phyloP scores from a whole-genome alignment of 169 alveolate species.

The Plasmodium vivax region DNA sequence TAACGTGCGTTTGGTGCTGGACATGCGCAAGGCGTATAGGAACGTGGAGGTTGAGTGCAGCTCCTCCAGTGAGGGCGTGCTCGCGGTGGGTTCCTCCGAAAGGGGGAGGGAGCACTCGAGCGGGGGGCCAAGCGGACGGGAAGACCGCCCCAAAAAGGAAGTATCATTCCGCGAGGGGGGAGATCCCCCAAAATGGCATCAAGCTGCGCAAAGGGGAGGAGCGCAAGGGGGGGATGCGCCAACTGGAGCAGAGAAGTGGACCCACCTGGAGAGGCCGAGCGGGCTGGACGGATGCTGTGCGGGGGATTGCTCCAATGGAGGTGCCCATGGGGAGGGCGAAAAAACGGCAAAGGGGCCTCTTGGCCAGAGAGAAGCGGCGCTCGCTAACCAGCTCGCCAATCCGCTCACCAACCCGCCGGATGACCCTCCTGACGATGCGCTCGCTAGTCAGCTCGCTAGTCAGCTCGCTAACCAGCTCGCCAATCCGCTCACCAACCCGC shows the following conservation, averaged over 20 bases:
- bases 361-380: background rate
- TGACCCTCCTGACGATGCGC: too few relatives aligned
- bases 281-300: background rate
- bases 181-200: background rate
- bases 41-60: background rate
- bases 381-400: too few relatives aligned
- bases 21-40: constrained; percentile 21
- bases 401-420: too few relatives aligned
- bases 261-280: background rate
- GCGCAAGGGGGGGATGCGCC: too few relatives aligned
- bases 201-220: background rate
- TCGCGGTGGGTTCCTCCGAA: background rate
- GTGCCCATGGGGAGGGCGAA: background rate
- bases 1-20: constrained; percentile 8
- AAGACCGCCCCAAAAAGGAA: background rate
- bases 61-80: background rate
- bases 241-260: background rate
- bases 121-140: background rate
- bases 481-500: too few relatives aligned
- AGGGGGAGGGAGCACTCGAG: background rate
- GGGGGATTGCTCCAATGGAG: background rate
- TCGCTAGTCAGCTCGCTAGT: background rate
- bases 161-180: background rate
- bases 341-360: background rate
- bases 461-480: too few relatives aligned